These are phyloP conservation scores for Cornus controversa DNA, from an alignment of 148 eudicot species.

Conservation along the genomic window DNA sequence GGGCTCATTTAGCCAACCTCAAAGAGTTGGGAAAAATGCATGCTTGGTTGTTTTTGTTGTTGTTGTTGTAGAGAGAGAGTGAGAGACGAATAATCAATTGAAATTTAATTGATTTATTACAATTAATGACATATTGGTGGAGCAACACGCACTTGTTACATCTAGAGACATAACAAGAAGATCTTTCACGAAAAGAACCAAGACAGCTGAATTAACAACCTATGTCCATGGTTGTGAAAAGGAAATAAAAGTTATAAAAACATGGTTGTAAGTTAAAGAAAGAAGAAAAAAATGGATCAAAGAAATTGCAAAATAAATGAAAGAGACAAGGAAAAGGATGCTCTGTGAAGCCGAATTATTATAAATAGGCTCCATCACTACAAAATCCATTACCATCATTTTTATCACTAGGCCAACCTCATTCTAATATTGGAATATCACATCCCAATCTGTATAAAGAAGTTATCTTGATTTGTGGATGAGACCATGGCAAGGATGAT, in stretches of 20 bases:
- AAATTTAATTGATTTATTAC: neutral
- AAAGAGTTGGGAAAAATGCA: too few species aligned
- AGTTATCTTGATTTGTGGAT: too few species aligned
- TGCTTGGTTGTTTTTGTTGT: too few species aligned
- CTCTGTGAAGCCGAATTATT: neutral
- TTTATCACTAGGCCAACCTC: neutral
- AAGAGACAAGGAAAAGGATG: neutral
- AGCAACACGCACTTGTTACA: neutral
- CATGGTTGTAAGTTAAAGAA: neutral
- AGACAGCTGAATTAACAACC: neutral
- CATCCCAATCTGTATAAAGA: too few species aligned
- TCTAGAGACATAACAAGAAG: neutral
- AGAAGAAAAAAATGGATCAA: neutral
- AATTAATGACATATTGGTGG: neutral
- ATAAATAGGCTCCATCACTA: slow-evolving; percentile 2
- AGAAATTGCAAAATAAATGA: neutral
- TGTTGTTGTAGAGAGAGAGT: too few species aligned
- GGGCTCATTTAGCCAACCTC: too few species aligned
- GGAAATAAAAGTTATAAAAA: neutral
- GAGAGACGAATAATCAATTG: neutral
- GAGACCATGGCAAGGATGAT: too few species aligned
- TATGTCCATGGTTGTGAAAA: neutral
- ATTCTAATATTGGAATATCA: too few species aligned
- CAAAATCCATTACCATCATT: neutral
- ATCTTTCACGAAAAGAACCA: neutral